phyloP scores from a whole-genome alignment of 352 stramenopile species.

The Phytophthora parvispora region DNA sequence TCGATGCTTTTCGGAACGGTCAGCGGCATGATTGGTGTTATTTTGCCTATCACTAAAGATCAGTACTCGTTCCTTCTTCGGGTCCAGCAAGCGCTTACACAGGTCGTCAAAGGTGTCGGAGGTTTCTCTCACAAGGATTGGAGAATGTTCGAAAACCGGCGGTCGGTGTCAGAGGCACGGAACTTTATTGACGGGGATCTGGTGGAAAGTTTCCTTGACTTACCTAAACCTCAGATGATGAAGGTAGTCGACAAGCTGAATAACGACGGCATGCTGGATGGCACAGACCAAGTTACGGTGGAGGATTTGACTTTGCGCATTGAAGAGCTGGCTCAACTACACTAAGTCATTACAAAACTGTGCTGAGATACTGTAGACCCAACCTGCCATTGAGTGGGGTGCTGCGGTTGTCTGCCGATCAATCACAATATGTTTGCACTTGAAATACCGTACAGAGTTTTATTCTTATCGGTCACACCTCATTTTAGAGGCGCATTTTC shows the following conservation, averaged over 20 bases:
- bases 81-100: conserved; percentile 92
- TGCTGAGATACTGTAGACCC: background rate
- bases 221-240: conserved; percentile 91
- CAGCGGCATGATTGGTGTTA: conserved; percentile 96
- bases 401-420: conserved; percentile 1
- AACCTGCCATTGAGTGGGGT: background rate
- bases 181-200: conserved; percentile 98
- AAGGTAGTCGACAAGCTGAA: conserved; percentile 95
- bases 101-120: conserved; percentile 93
- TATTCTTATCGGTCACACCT: conserved; percentile 23
- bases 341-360: conserved; percentile 46
- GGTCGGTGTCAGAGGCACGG: conserved; percentile 80
- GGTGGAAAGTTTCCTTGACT: conserved; percentile 96
- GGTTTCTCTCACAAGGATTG: conserved; percentile 95
- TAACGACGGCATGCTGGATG: conserved; percentile 81
- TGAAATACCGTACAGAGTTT: conserved; percentile 13
- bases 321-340: conserved; percentile 82
- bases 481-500: background rate
- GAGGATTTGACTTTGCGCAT: conserved; percentile 77
- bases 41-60: conserved; percentile 92
- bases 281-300: conserved; percentile 63
- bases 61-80: conserved; percentile 94
- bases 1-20: conserved; percentile 96
- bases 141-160: conserved; percentile 93
- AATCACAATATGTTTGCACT: conserved; percentile 28